These are phyloP conservation scores for Oenanthe sinensis DNA, from an alignment of 129 eudicot species.

Conservation along the genomic window DNA sequence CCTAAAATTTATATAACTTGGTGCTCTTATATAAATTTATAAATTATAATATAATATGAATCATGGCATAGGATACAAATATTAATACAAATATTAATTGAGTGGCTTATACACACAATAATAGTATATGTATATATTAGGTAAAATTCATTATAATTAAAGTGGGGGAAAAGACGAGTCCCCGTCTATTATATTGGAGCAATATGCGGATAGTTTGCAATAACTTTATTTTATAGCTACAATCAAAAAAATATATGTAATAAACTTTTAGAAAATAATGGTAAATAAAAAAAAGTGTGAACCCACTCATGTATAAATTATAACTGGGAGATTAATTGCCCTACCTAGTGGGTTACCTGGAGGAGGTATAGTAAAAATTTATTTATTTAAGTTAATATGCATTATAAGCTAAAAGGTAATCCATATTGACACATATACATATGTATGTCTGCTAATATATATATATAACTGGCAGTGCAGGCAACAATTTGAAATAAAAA, in stretches of 20 bases:
- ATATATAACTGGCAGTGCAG: not conserved
- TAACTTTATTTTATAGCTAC: not conserved
- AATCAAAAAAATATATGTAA: not conserved
- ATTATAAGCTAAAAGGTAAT: not conserved
- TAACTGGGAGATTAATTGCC: not conserved
- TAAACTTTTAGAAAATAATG: not conserved
- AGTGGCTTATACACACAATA: too few relatives aligned
- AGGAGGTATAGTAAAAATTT: conserved; percentile 3
- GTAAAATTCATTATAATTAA: not conserved
- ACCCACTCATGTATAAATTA: not conserved
- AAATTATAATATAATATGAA: too few relatives aligned
- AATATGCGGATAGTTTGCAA: not conserved
- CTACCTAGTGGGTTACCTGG: conserved; percentile 1
- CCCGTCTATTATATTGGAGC: not conserved
- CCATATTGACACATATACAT: not conserved
- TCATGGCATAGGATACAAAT: too few relatives aligned
- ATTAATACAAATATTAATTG: too few relatives aligned
- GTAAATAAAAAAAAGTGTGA: not conserved
- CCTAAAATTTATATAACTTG: not conserved
- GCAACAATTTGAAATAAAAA: conserved; percentile 1
- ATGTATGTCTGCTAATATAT: not conserved
- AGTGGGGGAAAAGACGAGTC: not conserved
- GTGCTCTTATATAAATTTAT: not conserved
- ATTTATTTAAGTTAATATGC: conserved; percentile 2
- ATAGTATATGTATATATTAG: too few relatives aligned